phyloP scores from a whole-genome alignment of 208 protist species.

The Chromosphaera perkinsii region DNA sequence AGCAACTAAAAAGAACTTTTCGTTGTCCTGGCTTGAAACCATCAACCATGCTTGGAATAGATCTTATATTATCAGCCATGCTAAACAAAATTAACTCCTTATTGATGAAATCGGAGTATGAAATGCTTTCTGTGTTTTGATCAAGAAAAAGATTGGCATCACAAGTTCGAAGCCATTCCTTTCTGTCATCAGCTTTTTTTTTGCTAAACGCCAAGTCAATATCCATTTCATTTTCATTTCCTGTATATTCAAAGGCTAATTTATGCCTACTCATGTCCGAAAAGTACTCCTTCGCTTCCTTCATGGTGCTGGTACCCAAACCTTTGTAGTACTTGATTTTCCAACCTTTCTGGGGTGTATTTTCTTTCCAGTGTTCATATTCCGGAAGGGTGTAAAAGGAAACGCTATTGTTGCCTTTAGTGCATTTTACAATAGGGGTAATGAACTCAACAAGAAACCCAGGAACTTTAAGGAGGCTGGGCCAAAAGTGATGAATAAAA shows the following conservation, averaged over 20 bases:
- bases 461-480: slow-evolving; percentile 79
- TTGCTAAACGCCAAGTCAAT: slow-evolving; percentile 98
- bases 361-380: slow-evolving; percentile 23
- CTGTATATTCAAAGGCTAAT: slow-evolving; percentile 83
- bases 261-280: slow-evolving; percentile 89
- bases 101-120: slow-evolving; percentile 93
- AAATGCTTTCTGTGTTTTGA: slow-evolving; percentile 30
- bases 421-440: slow-evolving; percentile 98
- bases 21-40: slow-evolving; percentile 98
- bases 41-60: slow-evolving; percentile 89
- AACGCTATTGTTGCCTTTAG: slow-evolving; percentile 67
- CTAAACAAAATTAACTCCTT: slow-evolving; percentile 99
- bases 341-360: slow-evolving; percentile 70
- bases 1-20: slow-evolving; percentile 97
- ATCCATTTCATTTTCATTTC: slow-evolving; percentile 61
- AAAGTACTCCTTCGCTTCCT: slow-evolving; percentile 99
- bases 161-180: slow-evolving; percentile 90
- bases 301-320: slow-evolving; percentile 87
- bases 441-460: slow-evolving; percentile 99
- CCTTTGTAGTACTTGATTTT: slow-evolving; percentile 99
- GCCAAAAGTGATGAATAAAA: slow-evolving; percentile 99
- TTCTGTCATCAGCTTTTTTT: slow-evolving; percentile 92
- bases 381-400: slow-evolving; percentile 96
- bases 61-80: slow-evolving; percentile 73
- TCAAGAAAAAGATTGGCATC: slow-evolving; percentile 53